These are phyloP conservation scores for Aspergillus ochraceoroseus DNA, from an alignment of 2,329 filamentous ascomycete species.

Conservation along the genomic window DNA sequence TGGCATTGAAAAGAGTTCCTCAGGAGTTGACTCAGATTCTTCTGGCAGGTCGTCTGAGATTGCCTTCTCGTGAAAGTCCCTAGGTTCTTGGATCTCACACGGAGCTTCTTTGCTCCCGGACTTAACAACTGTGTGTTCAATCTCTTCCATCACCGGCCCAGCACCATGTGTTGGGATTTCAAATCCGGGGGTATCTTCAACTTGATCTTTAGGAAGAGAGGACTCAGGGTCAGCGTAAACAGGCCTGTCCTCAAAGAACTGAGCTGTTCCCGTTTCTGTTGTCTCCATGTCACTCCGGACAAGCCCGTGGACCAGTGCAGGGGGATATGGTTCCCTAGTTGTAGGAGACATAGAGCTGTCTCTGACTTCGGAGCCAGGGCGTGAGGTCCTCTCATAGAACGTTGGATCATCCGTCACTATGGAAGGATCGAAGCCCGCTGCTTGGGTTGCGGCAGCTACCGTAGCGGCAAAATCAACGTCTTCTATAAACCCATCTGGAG, in stretches of 20 bases:
- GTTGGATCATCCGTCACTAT: constrained; percentile 63
- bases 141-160: neutral
- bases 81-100: neutral
- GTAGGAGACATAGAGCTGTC: constrained; percentile 50
- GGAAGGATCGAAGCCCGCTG: constrained; percentile 66
- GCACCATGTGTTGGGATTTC: constrained; percentile 11
- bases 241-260: constrained; percentile 18
- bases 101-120: neutral
- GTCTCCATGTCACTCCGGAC: constrained; percentile 50
- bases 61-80: constrained; percentile 20
- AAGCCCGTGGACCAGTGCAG: constrained; percentile 41
- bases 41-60: constrained; percentile 6
- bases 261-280: constrained; percentile 21
- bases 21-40: constrained; percentile 17
- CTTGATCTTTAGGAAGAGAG: constrained; percentile 3
- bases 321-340: constrained; percentile 47
- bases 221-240: constrained; percentile 24
- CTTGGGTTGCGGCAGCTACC: constrained; percentile 62
- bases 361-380: constrained; percentile 57
- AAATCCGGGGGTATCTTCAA: constrained; percentile 6
- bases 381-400: constrained; percentile 61
- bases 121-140: neutral
- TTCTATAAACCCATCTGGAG: constrained; percentile 40
- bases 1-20: constrained; percentile 31
- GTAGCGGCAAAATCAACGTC: constrained; percentile 67